Evolutionary conservation across 148 eudicot species (phyloP).

Genomic region (Heliosperma pusillum): DNA sequence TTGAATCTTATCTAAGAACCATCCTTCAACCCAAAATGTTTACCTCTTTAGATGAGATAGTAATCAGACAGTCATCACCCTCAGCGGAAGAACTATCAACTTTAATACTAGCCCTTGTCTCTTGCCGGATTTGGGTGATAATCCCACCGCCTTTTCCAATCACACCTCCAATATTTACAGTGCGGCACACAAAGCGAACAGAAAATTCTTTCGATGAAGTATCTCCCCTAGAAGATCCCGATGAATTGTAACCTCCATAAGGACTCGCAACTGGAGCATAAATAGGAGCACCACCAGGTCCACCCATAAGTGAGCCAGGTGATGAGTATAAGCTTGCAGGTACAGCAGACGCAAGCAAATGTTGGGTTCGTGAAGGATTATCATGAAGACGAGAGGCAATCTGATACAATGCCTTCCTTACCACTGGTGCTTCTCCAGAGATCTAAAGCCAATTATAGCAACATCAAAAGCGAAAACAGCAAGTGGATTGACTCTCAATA

Average conservation of each 20-base stretch:
- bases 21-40: conserved; percentile 1
- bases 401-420: conserved; percentile 75
- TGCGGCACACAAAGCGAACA: conserved; percentile 81
- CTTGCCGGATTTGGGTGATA: conserved; percentile 94
- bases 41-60: conserved; percentile 85
- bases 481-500: background rate
- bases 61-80: conserved; percentile 80
- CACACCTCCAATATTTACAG: conserved; percentile 85
- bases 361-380: conserved; percentile 92
- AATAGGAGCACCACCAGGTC: conserved; percentile 57
- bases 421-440: conserved; percentile 69
- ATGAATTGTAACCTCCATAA: conserved; percentile 79
- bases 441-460: conserved; percentile 36
- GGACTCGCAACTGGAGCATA: conserved; percentile 63
- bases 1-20: background rate
- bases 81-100: conserved; percentile 85
- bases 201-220: conserved; percentile 73
- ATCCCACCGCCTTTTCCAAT: conserved; percentile 91
- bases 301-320: conserved; percentile 64
- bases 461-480: background rate
- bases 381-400: conserved; percentile 87
- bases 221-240: conserved; percentile 64
- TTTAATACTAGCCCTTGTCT: conserved; percentile 77
- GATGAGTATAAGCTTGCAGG: conserved; percentile 56
- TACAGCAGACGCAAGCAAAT: conserved; percentile 64